phyloP scores from a whole-genome alignment of 331 rosid species.

The Spiraea crenata region DNA sequence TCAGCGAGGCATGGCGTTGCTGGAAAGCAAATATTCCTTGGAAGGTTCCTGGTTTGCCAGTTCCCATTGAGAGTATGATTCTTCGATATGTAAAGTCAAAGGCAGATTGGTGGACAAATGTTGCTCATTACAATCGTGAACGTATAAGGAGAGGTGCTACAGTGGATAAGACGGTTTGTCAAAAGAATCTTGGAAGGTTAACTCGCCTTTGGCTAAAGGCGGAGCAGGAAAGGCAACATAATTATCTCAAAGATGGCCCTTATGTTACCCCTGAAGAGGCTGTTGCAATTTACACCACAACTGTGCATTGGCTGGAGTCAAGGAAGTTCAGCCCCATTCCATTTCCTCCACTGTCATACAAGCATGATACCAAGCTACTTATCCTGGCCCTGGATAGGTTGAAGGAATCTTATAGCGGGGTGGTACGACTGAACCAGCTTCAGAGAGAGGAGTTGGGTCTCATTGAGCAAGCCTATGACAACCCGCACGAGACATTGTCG shows the following conservation, averaged over 20 bases:
- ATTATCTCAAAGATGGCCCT: slow-evolving; percentile 97
- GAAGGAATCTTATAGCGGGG: slow-evolving; percentile 96
- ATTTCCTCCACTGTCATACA: slow-evolving; percentile 94
- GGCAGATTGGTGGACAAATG: slow-evolving; percentile 99
- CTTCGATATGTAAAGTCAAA: slow-evolving; percentile 97
- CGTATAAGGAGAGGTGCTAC: slow-evolving; percentile 99
- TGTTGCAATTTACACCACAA: slow-evolving; percentile 90
- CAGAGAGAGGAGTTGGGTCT: slow-evolving; percentile 95
- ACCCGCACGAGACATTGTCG: slow-evolving; percentile 94
- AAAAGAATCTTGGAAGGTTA: slow-evolving; percentile 95
- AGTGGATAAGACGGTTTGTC: slow-evolving; percentile 95
- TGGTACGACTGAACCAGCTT: slow-evolving; percentile 91
- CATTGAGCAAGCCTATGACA: slow-evolving; percentile 98
- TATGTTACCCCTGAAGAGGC: slow-evolving; percentile 99
- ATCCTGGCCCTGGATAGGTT: slow-evolving; percentile 96
- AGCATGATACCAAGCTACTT: slow-evolving; percentile 92
- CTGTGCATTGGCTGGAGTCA: slow-evolving; percentile 99
- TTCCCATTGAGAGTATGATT: slow-evolving; percentile 96
- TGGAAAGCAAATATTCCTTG: slow-evolving; percentile 99
- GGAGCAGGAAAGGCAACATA: slow-evolving; percentile 98
- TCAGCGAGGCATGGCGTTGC: slow-evolving; percentile 99
- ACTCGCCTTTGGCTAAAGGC: slow-evolving; percentile 98
- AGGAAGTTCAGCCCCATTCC: slow-evolving; percentile 98
- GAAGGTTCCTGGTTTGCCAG: slow-evolving; percentile 99
- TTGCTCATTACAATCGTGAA: slow-evolving; percentile 96